These are phyloP conservation scores for Staphylotrichum tortipilum DNA, from an alignment of 495 filamentous ascomycete genomes.

Conservation along the genomic window DNA sequence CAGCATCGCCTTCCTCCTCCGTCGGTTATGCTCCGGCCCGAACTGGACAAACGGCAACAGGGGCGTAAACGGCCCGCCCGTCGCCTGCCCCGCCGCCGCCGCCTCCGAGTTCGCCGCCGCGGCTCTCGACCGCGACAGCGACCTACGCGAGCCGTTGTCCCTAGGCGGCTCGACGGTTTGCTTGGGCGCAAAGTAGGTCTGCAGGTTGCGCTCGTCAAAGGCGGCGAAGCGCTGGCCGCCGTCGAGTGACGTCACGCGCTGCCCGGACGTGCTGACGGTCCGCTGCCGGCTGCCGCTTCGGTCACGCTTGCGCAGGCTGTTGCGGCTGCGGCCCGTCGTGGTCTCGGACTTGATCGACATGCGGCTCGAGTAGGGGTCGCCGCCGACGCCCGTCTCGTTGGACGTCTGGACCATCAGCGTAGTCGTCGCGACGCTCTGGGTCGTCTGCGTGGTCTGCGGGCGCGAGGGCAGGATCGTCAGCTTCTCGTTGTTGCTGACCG, in stretches of 20 bases:
- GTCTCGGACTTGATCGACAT: slow-evolving; percentile 29
- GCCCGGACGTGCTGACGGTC: slow-evolving; percentile 25
- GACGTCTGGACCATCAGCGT: slow-evolving; percentile 33
- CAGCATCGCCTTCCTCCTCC: slow-evolving; percentile 53
- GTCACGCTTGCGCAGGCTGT: slow-evolving; percentile 40
- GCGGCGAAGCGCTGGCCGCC: slow-evolving; percentile 34
- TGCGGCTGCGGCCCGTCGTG: slow-evolving; percentile 31
- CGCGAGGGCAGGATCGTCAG: slow-evolving; percentile 14
- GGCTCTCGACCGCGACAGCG: slow-evolving; percentile 14
- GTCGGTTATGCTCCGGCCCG: slow-evolving; percentile 41
- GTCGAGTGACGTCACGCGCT: slow-evolving; percentile 25
- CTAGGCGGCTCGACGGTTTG: neutral
- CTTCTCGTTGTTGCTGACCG: slow-evolving; percentile 19
- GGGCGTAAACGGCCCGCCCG: slow-evolving; percentile 19
- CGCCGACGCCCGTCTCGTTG: slow-evolving; percentile 29
- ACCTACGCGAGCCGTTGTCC: neutral
- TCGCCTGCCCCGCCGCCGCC: neutral
- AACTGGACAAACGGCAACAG: slow-evolving; percentile 43
- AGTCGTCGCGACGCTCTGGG: slow-evolving; percentile 32
- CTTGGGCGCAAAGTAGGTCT: slow-evolving; percentile 23
- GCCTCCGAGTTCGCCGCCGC: neutral
- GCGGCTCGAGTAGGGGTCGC: slow-evolving; percentile 22
- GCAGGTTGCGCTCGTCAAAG: slow-evolving; percentile 24
- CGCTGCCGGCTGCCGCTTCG: slow-evolving; percentile 33
- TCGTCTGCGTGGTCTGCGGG: slow-evolving; percentile 36